A percentile compares a stretch with the other conserved stretches of the same genome.
phyloP scores from a whole-genome alignment of 164 flowering plant genomes.

The Santalum album region DNA sequence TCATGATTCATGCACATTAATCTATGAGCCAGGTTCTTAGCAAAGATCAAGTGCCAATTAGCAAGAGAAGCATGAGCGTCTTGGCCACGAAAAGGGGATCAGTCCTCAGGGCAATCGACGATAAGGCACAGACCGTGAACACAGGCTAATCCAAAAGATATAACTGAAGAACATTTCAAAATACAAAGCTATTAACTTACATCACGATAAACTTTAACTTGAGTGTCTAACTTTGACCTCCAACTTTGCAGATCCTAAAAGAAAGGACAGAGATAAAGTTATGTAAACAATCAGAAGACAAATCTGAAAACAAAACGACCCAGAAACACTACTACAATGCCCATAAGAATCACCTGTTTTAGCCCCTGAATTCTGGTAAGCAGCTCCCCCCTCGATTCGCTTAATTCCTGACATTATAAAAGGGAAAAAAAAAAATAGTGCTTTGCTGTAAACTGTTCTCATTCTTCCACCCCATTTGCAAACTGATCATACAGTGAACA shows the following conservation, averaged over 20 bases:
- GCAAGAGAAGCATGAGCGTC: too few relatives aligned
- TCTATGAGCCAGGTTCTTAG: too few relatives aligned
- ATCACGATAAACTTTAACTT: slow-evolving; percentile 67
- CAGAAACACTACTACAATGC: background rate
- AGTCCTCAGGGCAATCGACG: too few relatives aligned
- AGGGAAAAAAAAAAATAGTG: background rate
- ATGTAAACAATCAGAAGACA: background rate
- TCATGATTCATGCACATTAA: too few relatives aligned
- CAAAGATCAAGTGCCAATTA: too few relatives aligned
- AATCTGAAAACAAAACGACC: too few relatives aligned
- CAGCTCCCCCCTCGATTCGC: slow-evolving; percentile 67
- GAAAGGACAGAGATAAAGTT: background rate
- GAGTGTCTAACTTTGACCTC: slow-evolving; percentile 80
- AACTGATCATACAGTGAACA: too few relatives aligned
- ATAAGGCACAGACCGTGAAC: background rate
- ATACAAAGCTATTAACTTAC: slow-evolving; percentile 35
- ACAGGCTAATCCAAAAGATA: background rate
- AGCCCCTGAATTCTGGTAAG: slow-evolving; percentile 65
- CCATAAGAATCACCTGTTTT: slow-evolving; percentile 45
- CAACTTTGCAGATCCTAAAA: slow-evolving; percentile 75
- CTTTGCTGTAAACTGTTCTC: too few relatives aligned
- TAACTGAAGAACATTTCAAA: background rate
- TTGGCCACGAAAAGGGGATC: too few relatives aligned
- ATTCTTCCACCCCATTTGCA: too few relatives aligned
- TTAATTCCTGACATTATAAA: slow-evolving; percentile 44